Conservation (phyloP, 345 rosid genomes). For the Physaria fendleri region DNA sequence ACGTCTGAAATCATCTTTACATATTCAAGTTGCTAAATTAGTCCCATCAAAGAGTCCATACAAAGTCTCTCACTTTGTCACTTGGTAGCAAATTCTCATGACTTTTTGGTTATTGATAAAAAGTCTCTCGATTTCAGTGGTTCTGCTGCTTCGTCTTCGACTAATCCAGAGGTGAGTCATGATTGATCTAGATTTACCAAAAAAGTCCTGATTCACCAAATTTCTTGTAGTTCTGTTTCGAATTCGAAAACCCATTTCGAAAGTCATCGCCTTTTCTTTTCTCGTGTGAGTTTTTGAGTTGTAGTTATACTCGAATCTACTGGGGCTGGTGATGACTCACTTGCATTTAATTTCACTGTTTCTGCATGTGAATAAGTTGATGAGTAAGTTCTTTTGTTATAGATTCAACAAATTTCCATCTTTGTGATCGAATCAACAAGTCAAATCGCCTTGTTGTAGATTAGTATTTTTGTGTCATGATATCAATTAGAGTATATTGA, state of each 20-base stretch:
- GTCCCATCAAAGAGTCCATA: conserved; percentile 18
- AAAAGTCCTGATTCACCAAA: background rate
- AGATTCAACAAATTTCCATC: background rate
- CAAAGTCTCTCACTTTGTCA: background rate
- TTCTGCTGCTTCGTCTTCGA: conserved; percentile 14
- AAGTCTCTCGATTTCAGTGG: background rate
- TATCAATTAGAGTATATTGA: background rate
- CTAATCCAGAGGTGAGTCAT: conserved; percentile 12
- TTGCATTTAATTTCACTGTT: background rate
- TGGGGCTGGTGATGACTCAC: background rate
- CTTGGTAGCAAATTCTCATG: background rate
- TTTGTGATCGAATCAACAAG: background rate
- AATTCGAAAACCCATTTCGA: background rate
- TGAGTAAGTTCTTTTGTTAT: background rate
- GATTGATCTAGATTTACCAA: background rate
- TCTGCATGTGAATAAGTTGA: background rate
- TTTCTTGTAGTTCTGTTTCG: background rate
- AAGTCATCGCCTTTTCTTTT: background rate
- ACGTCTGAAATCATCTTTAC: background rate
- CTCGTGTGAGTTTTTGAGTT: background rate
- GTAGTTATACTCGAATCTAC: conserved; percentile 3
- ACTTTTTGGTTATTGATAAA: conserved; percentile 7
- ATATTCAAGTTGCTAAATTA: background rate
- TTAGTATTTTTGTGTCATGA: background rate
- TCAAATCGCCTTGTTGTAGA: background rate